Percentiles rank a stretch among this genome's conserved stretches.
Evolutionary conservation across 805 yeast species (phyloP).

Genomic region (Cyberlindnera xylosilytica): DNA sequence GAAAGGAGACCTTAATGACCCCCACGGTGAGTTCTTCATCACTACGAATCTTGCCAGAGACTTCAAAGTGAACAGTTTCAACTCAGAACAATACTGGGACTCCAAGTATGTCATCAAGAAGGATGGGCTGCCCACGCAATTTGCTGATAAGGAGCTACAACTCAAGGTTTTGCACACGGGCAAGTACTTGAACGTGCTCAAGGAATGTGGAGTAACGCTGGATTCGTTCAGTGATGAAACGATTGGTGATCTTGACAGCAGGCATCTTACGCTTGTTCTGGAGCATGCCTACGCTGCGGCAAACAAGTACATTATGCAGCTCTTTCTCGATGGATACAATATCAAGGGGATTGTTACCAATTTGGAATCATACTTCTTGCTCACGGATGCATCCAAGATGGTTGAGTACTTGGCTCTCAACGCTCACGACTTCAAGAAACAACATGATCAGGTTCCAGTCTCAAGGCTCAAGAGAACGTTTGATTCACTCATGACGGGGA

Average conservation of each 20-base stretch:
- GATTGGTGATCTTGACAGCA: slow-evolving; percentile 34
- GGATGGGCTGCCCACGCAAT: slow-evolving; percentile 72
- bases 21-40: slow-evolving; percentile 80
- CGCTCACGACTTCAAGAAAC: slow-evolving; percentile 49
- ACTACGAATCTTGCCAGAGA: slow-evolving; percentile 30
- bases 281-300: slow-evolving; percentile 65
- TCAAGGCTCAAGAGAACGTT: slow-evolving; percentile 34
- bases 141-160: slow-evolving; percentile 50
- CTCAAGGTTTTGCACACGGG: slow-evolving; percentile 77
- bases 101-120: slow-evolving; percentile 69
- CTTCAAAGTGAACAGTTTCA: slow-evolving; percentile 28
- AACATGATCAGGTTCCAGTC: slow-evolving; percentile 28
- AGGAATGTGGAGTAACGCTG: slow-evolving; percentile 49
- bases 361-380: slow-evolving; percentile 56
- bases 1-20: slow-evolving; percentile 72
- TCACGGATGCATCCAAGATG: slow-evolving; percentile 49
- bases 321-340: slow-evolving; percentile 60
- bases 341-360: slow-evolving; percentile 44
- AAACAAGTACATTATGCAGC: slow-evolving; percentile 52
- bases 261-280: slow-evolving; percentile 52
- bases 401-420: slow-evolving; percentile 51
- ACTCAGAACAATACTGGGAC: slow-evolving; percentile 67
- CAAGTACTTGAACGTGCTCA: slow-evolving; percentile 71
- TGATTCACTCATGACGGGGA: slow-evolving; percentile 12
- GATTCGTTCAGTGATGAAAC: slow-evolving; percentile 21